Evolutionary conservation across 768 basidiomycete species (phyloP).

Genomic region (Podaxis sp.): DNA sequence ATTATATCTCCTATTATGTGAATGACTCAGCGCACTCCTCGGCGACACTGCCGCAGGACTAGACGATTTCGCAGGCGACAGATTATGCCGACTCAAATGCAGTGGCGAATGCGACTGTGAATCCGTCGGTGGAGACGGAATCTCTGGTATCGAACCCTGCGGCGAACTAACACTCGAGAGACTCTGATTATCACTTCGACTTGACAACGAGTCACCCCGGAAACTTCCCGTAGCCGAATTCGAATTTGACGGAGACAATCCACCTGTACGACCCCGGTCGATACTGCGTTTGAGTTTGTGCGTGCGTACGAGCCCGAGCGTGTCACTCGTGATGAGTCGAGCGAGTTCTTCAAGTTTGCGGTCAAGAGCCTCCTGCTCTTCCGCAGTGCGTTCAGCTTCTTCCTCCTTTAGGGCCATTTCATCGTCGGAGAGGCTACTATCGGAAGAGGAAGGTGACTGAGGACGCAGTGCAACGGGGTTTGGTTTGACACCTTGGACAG

Average conservation of each 20-base stretch:
- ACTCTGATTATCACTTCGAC: conserved; percentile 61
- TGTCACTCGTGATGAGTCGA: conserved; percentile 68
- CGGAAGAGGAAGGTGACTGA: conserved; percentile 49
- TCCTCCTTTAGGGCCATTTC: conserved; percentile 56
- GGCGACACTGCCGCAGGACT: conserved; percentile 59
- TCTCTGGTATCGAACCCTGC: conserved; percentile 76
- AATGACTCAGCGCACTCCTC: conserved; percentile 48
- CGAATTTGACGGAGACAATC: conserved; percentile 28
- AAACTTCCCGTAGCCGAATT: conserved; percentile 30
- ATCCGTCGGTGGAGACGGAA: conserved; percentile 65
- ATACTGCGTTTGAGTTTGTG: conserved; percentile 26
- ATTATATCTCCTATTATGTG: conserved; percentile 43
- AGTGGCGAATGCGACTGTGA: conserved; percentile 51
- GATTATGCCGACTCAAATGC: conserved; percentile 35
- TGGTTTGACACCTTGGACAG: conserved; percentile 50
- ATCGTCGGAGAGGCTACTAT: conserved; percentile 53
- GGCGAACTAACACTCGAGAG: conserved; percentile 72
- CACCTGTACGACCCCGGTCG: conserved; percentile 39
- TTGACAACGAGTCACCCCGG: conserved; percentile 38
- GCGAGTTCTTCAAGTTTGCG: conserved; percentile 67
- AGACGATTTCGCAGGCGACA: conserved; percentile 52
- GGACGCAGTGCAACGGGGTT: conserved; percentile 33
- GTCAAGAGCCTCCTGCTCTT: conserved; percentile 64
- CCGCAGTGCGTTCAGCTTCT: conserved; percentile 60
- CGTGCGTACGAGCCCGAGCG: conserved; percentile 61